Evolutionary conservation across 371 early-diverging fungal species (phyloP), one percentile per base, ranked within the genome.

Genomic region (Coemansia sp.): DNA sequence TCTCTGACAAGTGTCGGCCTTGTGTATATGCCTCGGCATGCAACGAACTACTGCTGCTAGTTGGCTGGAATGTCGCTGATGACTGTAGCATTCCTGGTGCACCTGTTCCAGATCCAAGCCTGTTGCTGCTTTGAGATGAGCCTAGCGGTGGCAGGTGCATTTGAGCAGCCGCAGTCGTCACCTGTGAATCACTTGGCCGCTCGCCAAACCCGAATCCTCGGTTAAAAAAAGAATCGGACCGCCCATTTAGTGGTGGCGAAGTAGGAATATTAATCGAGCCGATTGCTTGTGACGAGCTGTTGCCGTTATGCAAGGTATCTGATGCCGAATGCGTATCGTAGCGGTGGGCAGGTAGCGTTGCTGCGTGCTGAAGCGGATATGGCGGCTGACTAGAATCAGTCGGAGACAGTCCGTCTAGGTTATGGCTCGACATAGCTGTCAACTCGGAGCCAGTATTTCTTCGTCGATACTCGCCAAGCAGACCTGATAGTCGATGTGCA

Each of bases 201-300:
- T 57, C 57, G 6, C 29, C 50, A 3, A 45, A 56, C 27, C 53
- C 40, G 4, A 67, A 3, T 21, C 61, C 53, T 5, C 71, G 71
- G 7, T 37, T 39, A 54, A 64, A 72, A 51, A 64, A 76, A 11
- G 72, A 27, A 16, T 72, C 72, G 0, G 68, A n/a, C 4, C 76
- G 42, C 1, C 67, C 67, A 16, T 22, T 34, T 6, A 68, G 61
- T 6, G 68, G 76, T n/a, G 76, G 76, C 42, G 76, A 76, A 57
- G 72, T 76, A 50, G 76, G 76, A 16, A 76, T 76, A 56, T 67
- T 76, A 18, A 76, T 76, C 11, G 77, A 67, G 5, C 64, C 72
- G 10, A 57, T 40, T 6, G 64, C 31, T 27, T 57, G 64, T 42
- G 63, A 40, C n/a, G 54, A 60, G 59, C 45, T 45, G 34, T 52